These are phyloP conservation scores for Neofusicoccum ribis DNA, from an alignment of 2,329 filamentous ascomycete species.

Conservation along the genomic window DNA sequence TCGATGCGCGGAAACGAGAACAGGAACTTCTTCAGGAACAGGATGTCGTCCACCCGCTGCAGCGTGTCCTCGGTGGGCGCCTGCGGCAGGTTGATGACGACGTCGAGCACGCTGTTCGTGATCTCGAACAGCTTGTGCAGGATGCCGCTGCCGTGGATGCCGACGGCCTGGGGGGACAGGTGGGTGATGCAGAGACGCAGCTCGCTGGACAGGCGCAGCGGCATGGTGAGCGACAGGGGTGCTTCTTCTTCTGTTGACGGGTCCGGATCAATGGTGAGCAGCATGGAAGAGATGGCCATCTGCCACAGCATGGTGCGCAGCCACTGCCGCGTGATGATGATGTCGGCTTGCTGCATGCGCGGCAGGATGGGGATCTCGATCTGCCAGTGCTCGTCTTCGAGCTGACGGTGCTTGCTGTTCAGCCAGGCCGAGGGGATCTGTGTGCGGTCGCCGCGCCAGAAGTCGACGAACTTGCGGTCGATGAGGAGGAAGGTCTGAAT, in stretches of 20 bases:
- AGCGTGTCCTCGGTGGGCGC: conserved; percentile 49
- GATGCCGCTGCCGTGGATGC: conserved; percentile 58
- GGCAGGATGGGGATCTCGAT: conserved; percentile 41
- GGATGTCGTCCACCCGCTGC: conserved; percentile 54
- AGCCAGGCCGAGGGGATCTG: conserved; percentile 47
- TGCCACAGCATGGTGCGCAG: conserved; percentile 52
- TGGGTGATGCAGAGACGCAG: conserved; percentile 44
- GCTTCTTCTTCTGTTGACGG: conserved; percentile 29
- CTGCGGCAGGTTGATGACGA: conserved; percentile 54
- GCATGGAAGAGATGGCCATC: conserved; percentile 50
- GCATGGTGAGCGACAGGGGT: conserved; percentile 45
- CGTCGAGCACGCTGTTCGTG: conserved; percentile 60
- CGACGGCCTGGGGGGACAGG: conserved; percentile 50
- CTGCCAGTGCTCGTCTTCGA: conserved; percentile 42
- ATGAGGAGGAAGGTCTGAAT: conserved; percentile 49
- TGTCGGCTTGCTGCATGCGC: conserved; percentile 50
- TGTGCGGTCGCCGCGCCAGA: conserved; percentile 42
- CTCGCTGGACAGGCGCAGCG: conserved; percentile 46
- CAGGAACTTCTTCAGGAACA: conserved; percentile 54
- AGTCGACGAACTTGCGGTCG: conserved; percentile 46
- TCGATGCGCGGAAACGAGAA: conserved; percentile 52
- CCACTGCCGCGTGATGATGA: conserved; percentile 54
- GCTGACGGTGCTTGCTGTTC: conserved; percentile 47
- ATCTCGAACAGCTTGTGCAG: conserved; percentile 63
- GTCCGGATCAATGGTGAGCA: conserved; percentile 29